Base-by-base conservation (phyloP, 768 basidiomycete genomes). In the Russula earlei region DNA sequence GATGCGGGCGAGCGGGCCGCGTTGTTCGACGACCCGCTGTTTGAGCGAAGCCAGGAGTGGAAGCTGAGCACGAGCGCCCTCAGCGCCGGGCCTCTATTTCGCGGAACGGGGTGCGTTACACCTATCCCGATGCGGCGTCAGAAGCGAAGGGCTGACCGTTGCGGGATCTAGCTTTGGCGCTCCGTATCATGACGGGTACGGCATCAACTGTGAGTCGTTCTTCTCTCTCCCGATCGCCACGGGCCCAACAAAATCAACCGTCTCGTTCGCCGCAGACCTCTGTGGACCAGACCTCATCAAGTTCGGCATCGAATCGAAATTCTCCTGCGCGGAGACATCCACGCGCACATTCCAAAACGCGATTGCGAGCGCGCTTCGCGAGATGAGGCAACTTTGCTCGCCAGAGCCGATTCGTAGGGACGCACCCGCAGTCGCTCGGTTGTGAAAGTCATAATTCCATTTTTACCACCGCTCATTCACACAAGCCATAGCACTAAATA, bases 261-360 rank as follows among this genome's bases (percentile, higher is more conserved):
- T 50, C 43, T 44, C 22, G 19, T 15, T 10, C 31, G 29, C 17
- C 47, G 22, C 62, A 95, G 94, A 96, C 69, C 78, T 95, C 55
- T 79, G 87, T 54, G 90, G 84, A 14, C 81, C 84, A 14, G 71
- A 83, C 41, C 74, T 83, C 55, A 75, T 98, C 66, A 94, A 92
- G 69, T 93, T 96, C 71, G 93, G 95, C 2, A 83, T 96, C 66
- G 95, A 98, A 67, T 90, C 87, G 43, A 98, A 98, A 68, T 71
- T 76, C 57, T 85, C 86, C 5, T 81, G 75, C 58, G 65, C 76
- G 4, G 64, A 71, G 17, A 94, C 92, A 17, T 88, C 87, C 17
- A 95, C 91, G 14, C 67, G 73, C 8, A 54, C 56, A 24, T 87
- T 95, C 67, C 84, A 86, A 63, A 65, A 73, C 44, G 77, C 79